These are phyloP conservation scores for Penicillium macrosclerotiorum DNA, from an alignment of 495 filamentous ascomycete genomes.

Conservation along the genomic window DNA sequence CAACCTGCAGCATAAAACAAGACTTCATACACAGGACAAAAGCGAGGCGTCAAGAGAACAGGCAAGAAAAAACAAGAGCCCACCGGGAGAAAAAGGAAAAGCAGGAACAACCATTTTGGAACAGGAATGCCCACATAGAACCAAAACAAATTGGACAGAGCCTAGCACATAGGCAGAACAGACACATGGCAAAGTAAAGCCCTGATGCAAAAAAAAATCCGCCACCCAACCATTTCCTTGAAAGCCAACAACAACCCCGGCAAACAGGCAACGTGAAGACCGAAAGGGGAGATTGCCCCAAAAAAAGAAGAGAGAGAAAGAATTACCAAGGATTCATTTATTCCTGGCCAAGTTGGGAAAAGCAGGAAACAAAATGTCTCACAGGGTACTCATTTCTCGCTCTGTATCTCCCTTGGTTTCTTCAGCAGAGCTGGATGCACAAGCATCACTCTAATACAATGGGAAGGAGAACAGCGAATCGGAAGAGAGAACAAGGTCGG, in stretches of 20 bases:
- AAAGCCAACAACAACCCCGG: background rate
- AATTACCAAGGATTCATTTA: background rate
- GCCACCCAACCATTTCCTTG: slow-evolving; percentile 6
- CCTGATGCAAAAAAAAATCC: slow-evolving; percentile 8
- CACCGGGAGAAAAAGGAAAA: slow-evolving; percentile 9
- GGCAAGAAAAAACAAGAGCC: slow-evolving; percentile 15
- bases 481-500: slow-evolving; percentile 32
- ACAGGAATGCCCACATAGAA: slow-evolving; percentile 5
- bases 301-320: background rate
- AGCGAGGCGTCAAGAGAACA: slow-evolving; percentile 2
- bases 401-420: slow-evolving; percentile 1
- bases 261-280: slow-evolving; percentile 4
- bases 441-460: slow-evolving; percentile 36
- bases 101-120: slow-evolving; percentile 17
- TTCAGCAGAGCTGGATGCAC: slow-evolving; percentile 8
- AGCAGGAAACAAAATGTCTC: slow-evolving; percentile 1
- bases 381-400: too few relatives aligned
- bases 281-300: background rate
- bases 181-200: background rate
- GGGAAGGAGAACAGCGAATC: slow-evolving; percentile 17
- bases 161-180: slow-evolving; percentile 3
- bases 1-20: slow-evolving; percentile 16
- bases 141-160: too few relatives aligned
- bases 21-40: slow-evolving; percentile 7
- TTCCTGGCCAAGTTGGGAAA: background rate